These are phyloP conservation scores for Calocybe cyanea DNA, from an alignment of 768 basidiomycete species.

Conservation along the genomic window DNA sequence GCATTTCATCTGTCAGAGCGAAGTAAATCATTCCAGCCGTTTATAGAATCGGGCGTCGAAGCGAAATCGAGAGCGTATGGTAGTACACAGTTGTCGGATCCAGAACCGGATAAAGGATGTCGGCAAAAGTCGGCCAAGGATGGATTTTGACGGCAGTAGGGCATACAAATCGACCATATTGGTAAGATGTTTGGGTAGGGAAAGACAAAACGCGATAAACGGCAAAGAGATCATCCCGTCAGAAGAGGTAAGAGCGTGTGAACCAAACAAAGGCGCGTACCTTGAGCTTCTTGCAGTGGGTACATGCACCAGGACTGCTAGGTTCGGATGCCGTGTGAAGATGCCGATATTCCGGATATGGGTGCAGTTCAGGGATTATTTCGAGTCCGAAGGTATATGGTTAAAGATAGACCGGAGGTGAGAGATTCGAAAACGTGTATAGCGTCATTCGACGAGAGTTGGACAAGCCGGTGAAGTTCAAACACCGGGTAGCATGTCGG, in stretches of 20 bases:
- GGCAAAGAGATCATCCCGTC: constrained; percentile 14
- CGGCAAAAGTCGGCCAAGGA: constrained; percentile 15
- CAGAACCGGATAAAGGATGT: background rate
- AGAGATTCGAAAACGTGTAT: constrained; percentile 8
- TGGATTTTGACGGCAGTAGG: constrained; percentile 12
- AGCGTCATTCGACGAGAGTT: constrained; percentile 1
- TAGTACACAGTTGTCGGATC: too few species aligned
- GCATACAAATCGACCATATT: constrained; percentile 9
- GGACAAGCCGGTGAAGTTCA: constrained; percentile 3
- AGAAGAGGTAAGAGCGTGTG: constrained; percentile 9
- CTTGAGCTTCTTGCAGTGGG: constrained; percentile 86
- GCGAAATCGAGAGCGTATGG: background rate
- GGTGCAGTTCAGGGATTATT: constrained; percentile 4
- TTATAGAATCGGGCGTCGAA: background rate
- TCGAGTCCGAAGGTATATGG: constrained; percentile 9
- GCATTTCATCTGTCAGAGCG: constrained; percentile 72
- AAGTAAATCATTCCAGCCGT: background rate
- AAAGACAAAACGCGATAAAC: constrained; percentile 10
- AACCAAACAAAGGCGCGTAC: constrained; percentile 35
- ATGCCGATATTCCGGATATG: constrained; percentile 5
- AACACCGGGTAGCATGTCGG: constrained; percentile 10
- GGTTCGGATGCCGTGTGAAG: constrained; percentile 3
- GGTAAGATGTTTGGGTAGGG: constrained; percentile 8
- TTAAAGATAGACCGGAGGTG: background rate
- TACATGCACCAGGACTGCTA: constrained; percentile 74